Base-by-base conservation (phyloP, 345 rosid species). In the Orychophragmus violaceus region DNA sequence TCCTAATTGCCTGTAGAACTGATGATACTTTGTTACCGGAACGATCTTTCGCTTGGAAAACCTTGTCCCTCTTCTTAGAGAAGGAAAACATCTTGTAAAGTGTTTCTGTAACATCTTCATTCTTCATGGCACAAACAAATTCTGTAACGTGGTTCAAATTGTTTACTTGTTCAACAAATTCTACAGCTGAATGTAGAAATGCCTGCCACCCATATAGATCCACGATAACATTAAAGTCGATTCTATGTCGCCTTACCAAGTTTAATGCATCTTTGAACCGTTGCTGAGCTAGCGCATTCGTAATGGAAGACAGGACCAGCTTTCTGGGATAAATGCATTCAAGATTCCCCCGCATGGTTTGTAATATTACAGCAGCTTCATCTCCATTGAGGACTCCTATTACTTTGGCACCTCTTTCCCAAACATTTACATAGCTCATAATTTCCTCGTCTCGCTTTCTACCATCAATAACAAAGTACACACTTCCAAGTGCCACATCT, bases 181-280 rank as follows among this genome's bases (percentile, higher is more conserved):
- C 93, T 39, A 86, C 80, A 62, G 96, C 95, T 59, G 81, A 78
- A 45, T 78, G 85, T 62, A 84, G 72, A 79, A 94, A 94, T 52
- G 72, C 67, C 74, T 85, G 87, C 96, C 97, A 87, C 25, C 99
- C 97, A 71, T 82, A 82, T 68, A 85, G 66, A 65, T 94, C 97
- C 61, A 88, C 86, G 37, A 90, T 81, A 32, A 90, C 76, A 74
- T 94, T 94, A 68, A 94, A 90, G 83, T 94, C 82, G 62, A 90
- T 94, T 76, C 99, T 85, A 16, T 94, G 99, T 42, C 95, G 84
- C 82, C 99, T 85, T 39, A 94, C 99, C 96, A 94, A 87, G 66
- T 81, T 74, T 42, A 90, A 74, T 42, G 96, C 96, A 81, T 90
- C 93, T 74, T 75, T 82, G 64, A 85, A 94, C 68, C 85, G 88